Conservation (phyloP, 2,329 filamentous ascomycete species). For the Cordyceps javanica region DNA sequence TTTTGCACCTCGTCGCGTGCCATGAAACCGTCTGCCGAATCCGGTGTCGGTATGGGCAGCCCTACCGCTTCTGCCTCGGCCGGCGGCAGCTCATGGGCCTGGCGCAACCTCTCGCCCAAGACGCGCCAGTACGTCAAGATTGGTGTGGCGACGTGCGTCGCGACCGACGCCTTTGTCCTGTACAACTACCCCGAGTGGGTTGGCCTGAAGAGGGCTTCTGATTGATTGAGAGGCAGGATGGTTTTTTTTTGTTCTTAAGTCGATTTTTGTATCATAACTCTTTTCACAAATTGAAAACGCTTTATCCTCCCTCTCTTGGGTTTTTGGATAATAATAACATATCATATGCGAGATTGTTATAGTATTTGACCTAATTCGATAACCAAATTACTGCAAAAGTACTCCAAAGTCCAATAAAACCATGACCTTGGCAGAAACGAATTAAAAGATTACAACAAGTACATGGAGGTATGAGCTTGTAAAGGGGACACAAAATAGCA, state of each 20-base stretch:
- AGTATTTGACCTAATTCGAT: no score
- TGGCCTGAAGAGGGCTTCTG: not conserved
- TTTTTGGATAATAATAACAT: no score
- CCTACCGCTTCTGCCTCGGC: not conserved
- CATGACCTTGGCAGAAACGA: no score
- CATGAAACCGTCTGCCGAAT: not conserved
- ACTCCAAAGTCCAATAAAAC: no score
- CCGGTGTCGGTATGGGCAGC: not conserved
- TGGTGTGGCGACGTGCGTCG: not conserved
- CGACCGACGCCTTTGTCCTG: slow-evolving; percentile 5
- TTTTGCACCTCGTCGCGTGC: not conserved
- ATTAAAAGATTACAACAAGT: no score
- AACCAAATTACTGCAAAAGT: no score
- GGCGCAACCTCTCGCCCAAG: slow-evolving; percentile 8
- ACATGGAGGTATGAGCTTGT: no score
- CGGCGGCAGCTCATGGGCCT: not conserved
- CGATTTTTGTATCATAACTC: not conserved
- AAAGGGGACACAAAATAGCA: no score
- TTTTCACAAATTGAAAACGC: not conserved
- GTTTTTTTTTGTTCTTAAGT: not conserved
- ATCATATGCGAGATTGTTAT: no score
- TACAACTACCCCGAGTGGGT: slow-evolving; percentile 5
- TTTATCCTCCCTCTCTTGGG: no score
- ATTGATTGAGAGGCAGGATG: not conserved
- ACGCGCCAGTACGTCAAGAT: slow-evolving; percentile 9